phyloP scores from a whole-genome alignment of 2,329 filamentous ascomycete species.

The Xylaria sp. region DNA sequence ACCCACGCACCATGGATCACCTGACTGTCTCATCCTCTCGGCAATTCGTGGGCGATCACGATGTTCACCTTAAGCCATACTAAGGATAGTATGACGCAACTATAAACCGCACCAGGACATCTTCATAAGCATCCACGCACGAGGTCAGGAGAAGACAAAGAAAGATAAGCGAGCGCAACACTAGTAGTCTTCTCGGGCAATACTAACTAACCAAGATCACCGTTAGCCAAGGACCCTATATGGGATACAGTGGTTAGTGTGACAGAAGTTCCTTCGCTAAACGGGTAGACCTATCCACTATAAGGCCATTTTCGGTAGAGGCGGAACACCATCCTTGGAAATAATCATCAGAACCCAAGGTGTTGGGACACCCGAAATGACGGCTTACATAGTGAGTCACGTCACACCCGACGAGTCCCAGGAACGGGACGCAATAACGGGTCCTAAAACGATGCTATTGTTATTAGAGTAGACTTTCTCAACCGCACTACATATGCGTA shows the following conservation, averaged over 20 bases:
- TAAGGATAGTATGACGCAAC: constrained; percentile 25
- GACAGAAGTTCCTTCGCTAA: constrained; percentile 24
- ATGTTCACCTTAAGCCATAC: constrained; percentile 28
- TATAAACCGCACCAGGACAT: not conserved
- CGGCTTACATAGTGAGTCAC: constrained; percentile 20
- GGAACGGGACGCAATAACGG: constrained; percentile 24
- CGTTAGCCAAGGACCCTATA: constrained; percentile 12
- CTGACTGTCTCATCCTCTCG: constrained; percentile 32
- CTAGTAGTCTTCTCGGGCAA: constrained; percentile 4
- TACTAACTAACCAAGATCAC: constrained; percentile 7
- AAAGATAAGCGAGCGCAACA: constrained; percentile 24
- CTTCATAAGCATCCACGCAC: constrained; percentile 17
- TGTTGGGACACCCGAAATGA: constrained; percentile 29
- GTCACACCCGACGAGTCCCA: constrained; percentile 7
- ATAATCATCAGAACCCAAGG: constrained; percentile 24
- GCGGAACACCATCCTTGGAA: constrained; percentile 30
- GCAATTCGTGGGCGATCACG: constrained; percentile 24
- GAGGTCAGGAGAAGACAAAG: constrained; percentile 15
- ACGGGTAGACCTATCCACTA: not conserved
- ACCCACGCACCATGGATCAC: constrained; percentile 31
- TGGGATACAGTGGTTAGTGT: not conserved
- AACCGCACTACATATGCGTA: not conserved
- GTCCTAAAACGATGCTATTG: constrained; percentile 14
- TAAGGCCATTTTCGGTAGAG: constrained; percentile 22
- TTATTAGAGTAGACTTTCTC: not conserved